Evolutionary conservation across 2,329 filamentous ascomycete genomes (phyloP).

Genomic region (Colletotrichum australisinense): DNA sequence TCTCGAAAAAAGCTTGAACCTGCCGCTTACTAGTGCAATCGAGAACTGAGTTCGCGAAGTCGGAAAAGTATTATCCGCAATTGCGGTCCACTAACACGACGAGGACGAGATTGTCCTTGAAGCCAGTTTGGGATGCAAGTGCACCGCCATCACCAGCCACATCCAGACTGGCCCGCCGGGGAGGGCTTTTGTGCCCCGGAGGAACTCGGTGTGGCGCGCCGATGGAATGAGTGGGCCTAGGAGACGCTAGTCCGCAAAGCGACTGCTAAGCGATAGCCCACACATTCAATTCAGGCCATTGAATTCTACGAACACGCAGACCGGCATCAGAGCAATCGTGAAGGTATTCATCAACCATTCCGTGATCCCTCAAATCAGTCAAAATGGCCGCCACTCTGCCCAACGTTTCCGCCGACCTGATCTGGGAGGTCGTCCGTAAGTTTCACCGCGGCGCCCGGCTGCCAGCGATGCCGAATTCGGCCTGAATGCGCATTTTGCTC

Average conservation of each 20-base stretch:
- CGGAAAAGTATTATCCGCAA: background rate
- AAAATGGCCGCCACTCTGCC: conserved; percentile 69
- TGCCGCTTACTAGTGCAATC: background rate
- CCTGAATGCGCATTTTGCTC: conserved; percentile 1
- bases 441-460: conserved; percentile 45
- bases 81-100: background rate
- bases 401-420: conserved; percentile 88
- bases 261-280: conserved; percentile 52
- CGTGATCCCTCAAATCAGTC: conserved; percentile 53
- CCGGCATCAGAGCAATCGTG: conserved; percentile 24
- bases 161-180: conserved; percentile 7
- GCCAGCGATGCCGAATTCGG: background rate
- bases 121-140: background rate
- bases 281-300: conserved; percentile 44
- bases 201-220: conserved; percentile 1
- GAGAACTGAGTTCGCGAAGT: background rate
- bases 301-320: conserved; percentile 37
- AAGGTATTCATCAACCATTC: conserved; percentile 39
- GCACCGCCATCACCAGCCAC: conserved; percentile 33
- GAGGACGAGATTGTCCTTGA: background rate
- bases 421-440: conserved; percentile 97
- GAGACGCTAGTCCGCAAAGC: conserved; percentile 27
- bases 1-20: too few relatives aligned
- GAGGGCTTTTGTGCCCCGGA: conserved; percentile 31
- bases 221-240: background rate